These are phyloP conservation scores for Sarocladium oryzae DNA, from an alignment of 2,329 filamentous ascomycete species.

Conservation along the genomic window DNA sequence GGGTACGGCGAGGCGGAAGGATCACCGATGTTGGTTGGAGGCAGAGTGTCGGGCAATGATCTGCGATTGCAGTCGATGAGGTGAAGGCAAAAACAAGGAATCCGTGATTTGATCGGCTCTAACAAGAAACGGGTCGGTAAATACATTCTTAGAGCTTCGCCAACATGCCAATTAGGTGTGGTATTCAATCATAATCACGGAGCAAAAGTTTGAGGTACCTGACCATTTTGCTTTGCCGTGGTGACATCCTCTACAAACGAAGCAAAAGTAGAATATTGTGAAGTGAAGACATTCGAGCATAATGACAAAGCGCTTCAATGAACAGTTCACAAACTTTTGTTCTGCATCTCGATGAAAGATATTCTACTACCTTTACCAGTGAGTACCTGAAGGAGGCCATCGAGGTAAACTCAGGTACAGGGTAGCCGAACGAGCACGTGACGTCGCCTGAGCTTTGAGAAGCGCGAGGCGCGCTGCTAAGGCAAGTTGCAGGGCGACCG, in stretches of 20 bases:
- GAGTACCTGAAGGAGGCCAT: neutral
- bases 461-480: conserved; percentile 7
- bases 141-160: no score
- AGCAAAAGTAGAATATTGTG: no score
- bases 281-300: neutral
- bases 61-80: conserved; percentile 11
- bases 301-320: neutral
- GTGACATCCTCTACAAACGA: no score
- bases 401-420: neutral
- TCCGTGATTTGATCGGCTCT: no score
- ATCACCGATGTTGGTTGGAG: conserved; percentile 31
- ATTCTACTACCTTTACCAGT: neutral
- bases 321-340: neutral
- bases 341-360: no score
- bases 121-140: no score
- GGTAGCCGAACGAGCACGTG: conserved; percentile 2
- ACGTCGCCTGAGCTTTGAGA: conserved; percentile 3
- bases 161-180: no score
- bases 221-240: no score
- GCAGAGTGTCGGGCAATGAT: conserved; percentile 5
- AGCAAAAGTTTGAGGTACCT: no score
- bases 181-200: neutral
- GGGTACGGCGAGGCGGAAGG: conserved; percentile 27
- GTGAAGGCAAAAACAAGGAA: no score
- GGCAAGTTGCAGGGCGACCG: neutral